Evolutionary conservation across 306 rosid species (phyloP).

Genomic region (Morella rubra): DNA sequence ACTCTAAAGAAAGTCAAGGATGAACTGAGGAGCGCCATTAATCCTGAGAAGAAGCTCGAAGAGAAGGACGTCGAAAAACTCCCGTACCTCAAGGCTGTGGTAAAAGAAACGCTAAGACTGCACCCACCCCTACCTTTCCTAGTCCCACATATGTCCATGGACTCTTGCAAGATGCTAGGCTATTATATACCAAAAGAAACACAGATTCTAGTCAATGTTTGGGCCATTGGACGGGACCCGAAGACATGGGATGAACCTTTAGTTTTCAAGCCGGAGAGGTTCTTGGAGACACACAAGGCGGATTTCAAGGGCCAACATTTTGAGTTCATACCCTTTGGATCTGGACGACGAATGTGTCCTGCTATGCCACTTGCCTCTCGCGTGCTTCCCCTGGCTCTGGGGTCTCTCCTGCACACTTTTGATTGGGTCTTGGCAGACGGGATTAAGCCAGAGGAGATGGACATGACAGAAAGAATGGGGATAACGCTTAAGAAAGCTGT

Average conservation of each 20-base stretch:
- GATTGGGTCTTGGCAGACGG: slow-evolving; percentile 70
- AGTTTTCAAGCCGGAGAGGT: slow-evolving; percentile 74
- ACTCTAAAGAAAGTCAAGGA: slow-evolving; percentile 53
- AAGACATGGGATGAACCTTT: slow-evolving; percentile 65
- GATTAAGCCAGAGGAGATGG: slow-evolving; percentile 58
- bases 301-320: slow-evolving; percentile 76
- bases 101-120: slow-evolving; percentile 83
- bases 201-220: slow-evolving; percentile 72
- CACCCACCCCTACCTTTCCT: slow-evolving; percentile 92
- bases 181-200: slow-evolving; percentile 65
- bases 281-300: slow-evolving; percentile 34
- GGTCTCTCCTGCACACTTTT: slow-evolving; percentile 58
- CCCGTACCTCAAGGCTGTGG: slow-evolving; percentile 70
- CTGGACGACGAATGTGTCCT: slow-evolving; percentile 85
- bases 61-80: slow-evolving; percentile 68
- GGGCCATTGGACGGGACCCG: slow-evolving; percentile 90
- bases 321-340: slow-evolving; percentile 80
- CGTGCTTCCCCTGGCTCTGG: slow-evolving; percentile 74
- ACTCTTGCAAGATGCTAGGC: slow-evolving; percentile 50
- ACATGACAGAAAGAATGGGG: slow-evolving; percentile 83
- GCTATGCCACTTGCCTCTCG: slow-evolving; percentile 77
- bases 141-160: slow-evolving; percentile 90
- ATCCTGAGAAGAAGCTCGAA: slow-evolving; percentile 39
- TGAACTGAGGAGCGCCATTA: slow-evolving; percentile 56
- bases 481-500: slow-evolving; percentile 57